Conservation (phyloP, 305 asterid species). For the Fraxinus sp. region DNA sequence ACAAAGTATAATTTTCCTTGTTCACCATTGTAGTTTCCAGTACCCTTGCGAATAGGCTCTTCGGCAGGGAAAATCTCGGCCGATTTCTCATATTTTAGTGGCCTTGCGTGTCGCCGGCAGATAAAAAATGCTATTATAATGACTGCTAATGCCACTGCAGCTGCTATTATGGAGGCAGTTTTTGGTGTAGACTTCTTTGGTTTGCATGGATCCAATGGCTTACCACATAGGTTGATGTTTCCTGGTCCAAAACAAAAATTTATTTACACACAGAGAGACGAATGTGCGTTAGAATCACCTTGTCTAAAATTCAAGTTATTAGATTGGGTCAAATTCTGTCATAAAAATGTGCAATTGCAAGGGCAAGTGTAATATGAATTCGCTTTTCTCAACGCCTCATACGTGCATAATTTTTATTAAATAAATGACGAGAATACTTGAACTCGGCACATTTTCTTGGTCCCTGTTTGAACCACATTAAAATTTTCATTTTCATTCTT, state of each 20-base stretch:
- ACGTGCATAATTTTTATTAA: background rate
- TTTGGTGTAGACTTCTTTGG: conserved; percentile 24
- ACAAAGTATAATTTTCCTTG: conserved; percentile 40
- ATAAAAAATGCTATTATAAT: conserved; percentile 25
- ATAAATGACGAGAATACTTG: background rate
- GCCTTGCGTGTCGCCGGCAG: conserved; percentile 9
- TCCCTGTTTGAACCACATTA: too few species aligned
- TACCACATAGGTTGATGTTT: conserved; percentile 44
- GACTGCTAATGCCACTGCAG: conserved; percentile 15
- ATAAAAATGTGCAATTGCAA: background rate
- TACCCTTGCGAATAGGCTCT: conserved; percentile 14
- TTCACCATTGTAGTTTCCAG: conserved; percentile 11
- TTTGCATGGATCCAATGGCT: conserved; percentile 50
- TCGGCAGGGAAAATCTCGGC: conserved; percentile 20
- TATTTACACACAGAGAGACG: background rate
- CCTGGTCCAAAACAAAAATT: conserved; percentile 31
- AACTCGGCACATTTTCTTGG: background rate
- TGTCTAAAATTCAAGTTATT: background rate
- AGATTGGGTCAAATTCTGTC: background rate
- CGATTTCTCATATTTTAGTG: conserved; percentile 31
- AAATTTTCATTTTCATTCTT: too few species aligned
- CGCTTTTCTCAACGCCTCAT: background rate
- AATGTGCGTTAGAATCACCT: background rate
- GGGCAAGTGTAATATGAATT: background rate
- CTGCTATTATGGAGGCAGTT: conserved; percentile 25